phyloP scores from a whole-genome alignment of 108 stramenopile species.

The Nannochloropsis gaditana region DNA sequence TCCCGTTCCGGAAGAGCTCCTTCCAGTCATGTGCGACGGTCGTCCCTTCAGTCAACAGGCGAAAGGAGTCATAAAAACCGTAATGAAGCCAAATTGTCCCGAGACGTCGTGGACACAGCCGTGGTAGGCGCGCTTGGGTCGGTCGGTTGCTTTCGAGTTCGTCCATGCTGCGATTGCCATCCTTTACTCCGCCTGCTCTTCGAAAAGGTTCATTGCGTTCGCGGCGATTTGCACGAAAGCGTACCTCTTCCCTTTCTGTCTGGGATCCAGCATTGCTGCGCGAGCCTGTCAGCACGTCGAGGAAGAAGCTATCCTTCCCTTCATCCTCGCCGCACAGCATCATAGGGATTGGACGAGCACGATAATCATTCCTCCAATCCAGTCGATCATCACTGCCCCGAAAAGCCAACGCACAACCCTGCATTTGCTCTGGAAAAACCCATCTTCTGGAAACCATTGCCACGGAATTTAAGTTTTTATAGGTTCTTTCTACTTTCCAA shows the following conservation, averaged over 20 bases:
- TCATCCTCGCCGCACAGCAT: slow-evolving; percentile 11
- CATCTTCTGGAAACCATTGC: neutral
- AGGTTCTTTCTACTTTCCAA: neutral
- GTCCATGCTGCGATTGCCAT: neutral
- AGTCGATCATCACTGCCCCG: slow-evolving; percentile 5
- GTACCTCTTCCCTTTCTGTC: too few species aligned
- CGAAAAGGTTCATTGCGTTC: too few species aligned
- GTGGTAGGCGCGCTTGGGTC: neutral
- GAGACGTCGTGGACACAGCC: neutral
- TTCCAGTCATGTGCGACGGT: neutral
- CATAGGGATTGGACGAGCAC: neutral
- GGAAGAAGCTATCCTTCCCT: neutral
- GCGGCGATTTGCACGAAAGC: too few species aligned
- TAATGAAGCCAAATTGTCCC: neutral
- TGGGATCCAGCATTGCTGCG: neutral
- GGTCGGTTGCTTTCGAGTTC: neutral
- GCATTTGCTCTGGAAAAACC: neutral
- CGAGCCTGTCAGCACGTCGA: neutral
- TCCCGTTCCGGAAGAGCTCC: slow-evolving; percentile 12
- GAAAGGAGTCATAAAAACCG: slow-evolving; percentile 12
- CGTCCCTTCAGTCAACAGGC: neutral
- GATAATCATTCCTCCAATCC: neutral
- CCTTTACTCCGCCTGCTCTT: neutral
- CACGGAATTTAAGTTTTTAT: neutral
- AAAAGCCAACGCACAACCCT: neutral